Evolutionary conservation across 768 basidiomycete genomes (phyloP).

Genomic region (Fistulinella prunicolor): DNA sequence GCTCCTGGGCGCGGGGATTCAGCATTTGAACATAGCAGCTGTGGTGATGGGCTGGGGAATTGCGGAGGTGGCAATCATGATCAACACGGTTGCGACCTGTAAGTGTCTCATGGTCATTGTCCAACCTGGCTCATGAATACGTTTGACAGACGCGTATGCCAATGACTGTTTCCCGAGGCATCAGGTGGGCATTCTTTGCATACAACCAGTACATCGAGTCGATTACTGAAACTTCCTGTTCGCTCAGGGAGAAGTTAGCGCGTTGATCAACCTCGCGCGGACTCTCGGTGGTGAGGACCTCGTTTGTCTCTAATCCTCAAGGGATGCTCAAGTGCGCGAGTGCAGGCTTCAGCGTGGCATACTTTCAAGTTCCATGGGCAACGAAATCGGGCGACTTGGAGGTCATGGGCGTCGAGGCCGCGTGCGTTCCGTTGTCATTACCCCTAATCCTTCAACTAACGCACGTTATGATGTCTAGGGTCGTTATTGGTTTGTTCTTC

Average conservation of each 20-base stretch:
- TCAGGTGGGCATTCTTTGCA: constrained; percentile 17
- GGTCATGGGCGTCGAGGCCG: constrained; percentile 39
- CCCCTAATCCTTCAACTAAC: background rate
- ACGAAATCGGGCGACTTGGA: constrained; percentile 32
- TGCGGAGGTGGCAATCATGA: constrained; percentile 34
- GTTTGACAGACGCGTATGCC: constrained; percentile 35
- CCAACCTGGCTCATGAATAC: background rate
- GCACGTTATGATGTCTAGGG: constrained; percentile 18
- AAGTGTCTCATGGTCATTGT: constrained; percentile 3
- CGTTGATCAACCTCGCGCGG: constrained; percentile 42
- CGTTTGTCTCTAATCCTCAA: background rate
- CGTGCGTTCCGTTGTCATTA: constrained; percentile 20
- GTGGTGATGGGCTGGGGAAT: constrained; percentile 46
- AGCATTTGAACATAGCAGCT: constrained; percentile 28
- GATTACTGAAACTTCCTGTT: background rate
- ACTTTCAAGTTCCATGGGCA: constrained; percentile 42
- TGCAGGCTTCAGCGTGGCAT: constrained; percentile 38
- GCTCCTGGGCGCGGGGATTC: constrained; percentile 38
- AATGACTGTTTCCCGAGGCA: constrained; percentile 38
- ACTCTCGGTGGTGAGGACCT: constrained; percentile 27
- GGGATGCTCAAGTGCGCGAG: background rate
- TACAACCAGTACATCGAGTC: background rate
- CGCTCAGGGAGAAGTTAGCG: constrained; percentile 40
- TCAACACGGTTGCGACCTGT: constrained; percentile 43
- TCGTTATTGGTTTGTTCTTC: constrained; percentile 35